These are phyloP conservation scores for Eucalyptus sideroxylon DNA, from an alignment of 345 rosid genomes.

Conservation along the genomic window DNA sequence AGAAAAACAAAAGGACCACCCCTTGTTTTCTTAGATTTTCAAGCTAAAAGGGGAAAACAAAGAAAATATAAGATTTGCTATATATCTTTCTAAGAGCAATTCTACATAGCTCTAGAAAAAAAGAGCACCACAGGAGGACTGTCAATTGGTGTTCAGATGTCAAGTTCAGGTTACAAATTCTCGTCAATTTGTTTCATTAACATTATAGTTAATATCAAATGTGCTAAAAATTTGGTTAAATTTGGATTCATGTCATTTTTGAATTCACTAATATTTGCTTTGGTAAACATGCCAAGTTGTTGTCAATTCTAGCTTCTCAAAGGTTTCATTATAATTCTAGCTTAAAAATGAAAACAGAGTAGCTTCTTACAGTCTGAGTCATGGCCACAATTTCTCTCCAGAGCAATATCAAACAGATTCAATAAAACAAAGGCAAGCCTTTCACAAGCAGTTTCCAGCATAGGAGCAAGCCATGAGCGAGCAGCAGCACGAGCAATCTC, in stretches of 20 bases:
- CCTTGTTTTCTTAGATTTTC: neutral
- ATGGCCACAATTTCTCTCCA: conserved; percentile 58
- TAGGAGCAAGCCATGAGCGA: conserved; percentile 95
- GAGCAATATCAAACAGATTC: conserved; percentile 81
- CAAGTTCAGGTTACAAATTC: neutral
- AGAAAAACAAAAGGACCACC: neutral
- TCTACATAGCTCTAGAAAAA: neutral
- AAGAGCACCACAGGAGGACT: neutral
- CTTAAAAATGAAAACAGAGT: neutral
- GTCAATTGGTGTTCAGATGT: neutral
- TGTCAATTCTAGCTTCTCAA: neutral
- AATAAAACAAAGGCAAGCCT: conserved; percentile 83
- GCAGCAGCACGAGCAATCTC: conserved; percentile 96
- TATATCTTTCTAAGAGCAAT: neutral
- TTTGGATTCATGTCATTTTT: neutral
- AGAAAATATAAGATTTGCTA: neutral
- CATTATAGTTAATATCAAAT: neutral
- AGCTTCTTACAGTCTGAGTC: conserved; percentile 60
- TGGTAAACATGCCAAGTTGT: neutral
- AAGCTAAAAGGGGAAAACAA: neutral
- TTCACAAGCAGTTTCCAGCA: conserved; percentile 92
- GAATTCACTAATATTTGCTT: neutral
- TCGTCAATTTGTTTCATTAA: neutral
- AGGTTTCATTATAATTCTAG: neutral
- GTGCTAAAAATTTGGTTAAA: neutral